Conservation (phyloP, 129 eudicot genomes). For the Rutidosis leptorrhynchoides region DNA sequence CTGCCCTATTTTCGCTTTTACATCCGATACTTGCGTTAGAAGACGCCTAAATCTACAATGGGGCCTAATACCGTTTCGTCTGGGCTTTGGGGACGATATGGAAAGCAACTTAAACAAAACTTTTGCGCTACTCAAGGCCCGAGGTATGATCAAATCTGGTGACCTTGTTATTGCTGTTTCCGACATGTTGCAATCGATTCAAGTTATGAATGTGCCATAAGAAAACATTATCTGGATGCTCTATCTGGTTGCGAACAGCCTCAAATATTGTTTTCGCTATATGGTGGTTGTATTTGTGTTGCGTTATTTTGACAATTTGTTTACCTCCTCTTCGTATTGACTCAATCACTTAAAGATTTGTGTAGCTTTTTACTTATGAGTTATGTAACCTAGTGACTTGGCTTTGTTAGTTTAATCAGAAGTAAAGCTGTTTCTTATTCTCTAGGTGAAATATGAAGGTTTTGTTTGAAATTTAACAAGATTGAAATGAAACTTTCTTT, state of each 20-base stretch:
- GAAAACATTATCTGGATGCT: slow-evolving; percentile 11
- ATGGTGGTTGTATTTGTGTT: slow-evolving; percentile 3
- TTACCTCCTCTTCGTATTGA: not conserved
- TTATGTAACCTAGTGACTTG: slow-evolving; percentile 6
- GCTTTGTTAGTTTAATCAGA: not conserved
- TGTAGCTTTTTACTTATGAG: slow-evolving; percentile 17
- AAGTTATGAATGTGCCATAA: slow-evolving; percentile 85
- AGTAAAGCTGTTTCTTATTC: not conserved
- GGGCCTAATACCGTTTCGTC: slow-evolving; percentile 88
- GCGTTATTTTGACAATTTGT: not conserved
- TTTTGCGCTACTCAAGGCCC: slow-evolving; percentile 74
- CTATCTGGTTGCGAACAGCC: slow-evolving; percentile 10
- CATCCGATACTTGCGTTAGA: slow-evolving; percentile 65
- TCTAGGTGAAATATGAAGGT: not conserved
- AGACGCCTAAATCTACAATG: slow-evolving; percentile 85
- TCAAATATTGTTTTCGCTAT: slow-evolving; percentile 1
- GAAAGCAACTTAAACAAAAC: slow-evolving; percentile 88
- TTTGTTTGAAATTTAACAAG: no score
- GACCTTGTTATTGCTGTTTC: slow-evolving; percentile 87
- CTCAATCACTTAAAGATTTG: not conserved
- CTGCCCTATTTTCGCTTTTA: slow-evolving; percentile 91
- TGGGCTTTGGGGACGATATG: slow-evolving; percentile 82
- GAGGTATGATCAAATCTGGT: slow-evolving; percentile 93
- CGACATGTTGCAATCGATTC: slow-evolving; percentile 92
- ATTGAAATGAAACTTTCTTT: no score